Percentiles rank a stretch among this genome's conserved stretches.
Evolutionary conservation across 495 filamentous ascomycete genomes (phyloP).

Genomic region (Aspergillus conjunctus): DNA sequence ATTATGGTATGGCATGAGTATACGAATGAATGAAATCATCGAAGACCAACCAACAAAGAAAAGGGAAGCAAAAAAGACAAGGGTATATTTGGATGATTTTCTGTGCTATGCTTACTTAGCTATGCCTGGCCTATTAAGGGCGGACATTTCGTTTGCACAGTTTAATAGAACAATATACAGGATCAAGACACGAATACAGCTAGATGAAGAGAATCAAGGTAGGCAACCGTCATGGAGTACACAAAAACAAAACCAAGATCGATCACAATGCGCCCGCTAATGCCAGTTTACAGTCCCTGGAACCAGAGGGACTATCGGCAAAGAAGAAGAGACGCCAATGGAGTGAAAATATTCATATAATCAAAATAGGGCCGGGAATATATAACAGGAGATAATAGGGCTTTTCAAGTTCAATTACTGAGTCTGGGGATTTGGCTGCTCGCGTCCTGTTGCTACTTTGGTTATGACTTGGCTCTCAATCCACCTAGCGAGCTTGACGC

Average conservation of each 20-base stretch:
- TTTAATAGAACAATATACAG: background rate
- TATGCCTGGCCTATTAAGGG: background rate
- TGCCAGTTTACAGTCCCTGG: conserved; percentile 3
- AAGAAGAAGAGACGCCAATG: background rate
- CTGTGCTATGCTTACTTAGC: background rate
- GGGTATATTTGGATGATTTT: conserved; percentile 8
- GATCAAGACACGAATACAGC: background rate
- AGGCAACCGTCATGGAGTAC: background rate
- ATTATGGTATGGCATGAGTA: conserved; percentile 38
- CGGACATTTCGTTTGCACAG: background rate
- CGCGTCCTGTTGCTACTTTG: conserved; percentile 20
- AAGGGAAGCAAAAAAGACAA: background rate
- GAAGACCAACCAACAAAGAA: background rate
- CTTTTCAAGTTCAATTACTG: background rate
- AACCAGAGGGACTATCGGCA: conserved; percentile 1
- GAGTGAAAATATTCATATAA: background rate
- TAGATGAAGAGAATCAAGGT: background rate
- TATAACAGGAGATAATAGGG: background rate
- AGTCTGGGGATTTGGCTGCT: conserved; percentile 6
- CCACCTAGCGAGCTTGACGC: conserved; percentile 57
- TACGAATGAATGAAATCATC: conserved; percentile 45
- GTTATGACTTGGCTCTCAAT: conserved; percentile 47
- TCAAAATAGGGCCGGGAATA: background rate
- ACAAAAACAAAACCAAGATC: background rate
- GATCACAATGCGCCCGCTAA: conserved; percentile 19